Evolutionary conservation across 140 eudicot species (phyloP).

Genomic region (Stevia rebaudiana): DNA sequence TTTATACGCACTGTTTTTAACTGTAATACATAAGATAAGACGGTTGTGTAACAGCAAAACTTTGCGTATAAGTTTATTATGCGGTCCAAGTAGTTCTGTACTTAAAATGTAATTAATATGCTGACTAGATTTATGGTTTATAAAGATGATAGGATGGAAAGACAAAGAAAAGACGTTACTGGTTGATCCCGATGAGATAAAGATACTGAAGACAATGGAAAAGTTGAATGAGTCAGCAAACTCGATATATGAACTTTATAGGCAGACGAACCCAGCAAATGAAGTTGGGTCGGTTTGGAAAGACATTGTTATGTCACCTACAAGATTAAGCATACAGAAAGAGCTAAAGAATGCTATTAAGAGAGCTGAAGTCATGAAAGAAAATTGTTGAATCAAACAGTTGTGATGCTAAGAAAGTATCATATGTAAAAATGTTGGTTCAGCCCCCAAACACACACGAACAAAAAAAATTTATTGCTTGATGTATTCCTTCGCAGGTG

Average conservation of each 20-base stretch:
- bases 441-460: no score
- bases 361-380: conserved; percentile 47
- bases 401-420: neutral
- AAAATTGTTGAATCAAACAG: neutral
- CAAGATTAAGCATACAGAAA: conserved; percentile 73
- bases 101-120: no score
- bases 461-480: no score
- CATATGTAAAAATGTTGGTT: no score
- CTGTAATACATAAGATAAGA: no score
- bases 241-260: conserved; percentile 65
- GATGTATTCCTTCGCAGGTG: no score
- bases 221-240: conserved; percentile 69
- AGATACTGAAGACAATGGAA: conserved; percentile 43
- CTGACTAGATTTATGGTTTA: conserved; percentile 12
- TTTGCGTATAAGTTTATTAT: no score
- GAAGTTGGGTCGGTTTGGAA: conserved; percentile 76
- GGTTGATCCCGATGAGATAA: conserved; percentile 92
- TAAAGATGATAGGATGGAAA: conserved; percentile 95
- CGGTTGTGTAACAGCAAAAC: no score
- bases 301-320: conserved; percentile 90
- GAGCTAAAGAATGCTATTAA: conserved; percentile 82
- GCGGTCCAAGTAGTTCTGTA: no score
- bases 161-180: conserved; percentile 82
- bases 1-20: no score
- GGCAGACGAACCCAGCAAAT: conserved; percentile 44